Evolutionary conservation across 345 rosid genomes (phyloP).

Genomic region (Linum tenue): DNA sequence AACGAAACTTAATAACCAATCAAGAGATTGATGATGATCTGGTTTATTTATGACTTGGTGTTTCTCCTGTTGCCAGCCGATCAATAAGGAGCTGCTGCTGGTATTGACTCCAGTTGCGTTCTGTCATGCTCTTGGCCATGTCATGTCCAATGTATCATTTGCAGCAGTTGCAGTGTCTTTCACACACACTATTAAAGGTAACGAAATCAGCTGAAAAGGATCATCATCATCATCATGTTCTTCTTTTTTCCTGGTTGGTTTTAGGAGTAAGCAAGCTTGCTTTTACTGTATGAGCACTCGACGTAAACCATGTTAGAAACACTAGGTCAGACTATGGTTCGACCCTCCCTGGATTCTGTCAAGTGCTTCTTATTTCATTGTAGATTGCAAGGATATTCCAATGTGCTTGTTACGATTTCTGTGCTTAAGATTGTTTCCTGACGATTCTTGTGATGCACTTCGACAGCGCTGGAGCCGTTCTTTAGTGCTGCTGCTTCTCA

Average conservation of each 20-base stretch:
- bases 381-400: not conserved
- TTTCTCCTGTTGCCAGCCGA: slow-evolving; percentile 26
- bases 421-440: not conserved
- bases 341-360: too few relatives aligned
- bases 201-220: not conserved
- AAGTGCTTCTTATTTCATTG: not conserved
- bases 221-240: too few relatives aligned
- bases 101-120: slow-evolving; percentile 39
- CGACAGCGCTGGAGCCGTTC: slow-evolving; percentile 45
- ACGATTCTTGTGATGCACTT: slow-evolving; percentile 6
- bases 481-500: slow-evolving; percentile 49
- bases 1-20: too few relatives aligned
- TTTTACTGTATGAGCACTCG: too few relatives aligned
- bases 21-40: not conserved
- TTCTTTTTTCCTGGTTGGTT: too few relatives aligned
- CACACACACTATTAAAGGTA: slow-evolving; percentile 50
- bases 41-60: slow-evolving; percentile 7
- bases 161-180: slow-evolving; percentile 54
- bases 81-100: slow-evolving; percentile 27
- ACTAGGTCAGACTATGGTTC: too few relatives aligned
- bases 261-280: too few relatives aligned
- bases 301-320: too few relatives aligned
- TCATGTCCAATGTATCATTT: slow-evolving; percentile 46
- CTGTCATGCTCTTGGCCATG: slow-evolving; percentile 52
- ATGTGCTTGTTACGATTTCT: not conserved